These are phyloP conservation scores for Trichoderma sp. DNA, from an alignment of 2,329 filamentous ascomycete species.

Conservation along the genomic window DNA sequence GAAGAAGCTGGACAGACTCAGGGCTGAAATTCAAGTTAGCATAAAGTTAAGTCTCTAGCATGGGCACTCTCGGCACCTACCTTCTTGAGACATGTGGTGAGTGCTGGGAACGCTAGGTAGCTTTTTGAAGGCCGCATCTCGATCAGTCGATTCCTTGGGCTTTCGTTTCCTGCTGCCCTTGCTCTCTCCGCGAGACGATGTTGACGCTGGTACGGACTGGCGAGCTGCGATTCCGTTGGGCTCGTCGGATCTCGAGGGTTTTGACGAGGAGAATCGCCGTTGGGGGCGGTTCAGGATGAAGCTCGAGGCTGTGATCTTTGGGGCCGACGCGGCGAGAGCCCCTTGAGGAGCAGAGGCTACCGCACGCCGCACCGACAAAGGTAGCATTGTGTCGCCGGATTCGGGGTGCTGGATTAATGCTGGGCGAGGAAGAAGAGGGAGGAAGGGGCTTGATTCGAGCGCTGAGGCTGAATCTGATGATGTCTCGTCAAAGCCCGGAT, in stretches of 20 bases:
- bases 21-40: slow-evolving; percentile 58
- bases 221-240: slow-evolving; percentile 55
- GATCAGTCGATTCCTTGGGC: slow-evolving; percentile 54
- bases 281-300: slow-evolving; percentile 51
- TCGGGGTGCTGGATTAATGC: slow-evolving; percentile 26
- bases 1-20: slow-evolving; percentile 91
- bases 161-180: slow-evolving; percentile 59
- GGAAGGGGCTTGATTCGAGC: slow-evolving; percentile 31
- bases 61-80: slow-evolving; percentile 47
- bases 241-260: slow-evolving; percentile 64
- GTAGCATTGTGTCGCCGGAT: slow-evolving; percentile 52
- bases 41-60: not conserved
- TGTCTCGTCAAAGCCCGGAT: slow-evolving; percentile 44
- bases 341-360: slow-evolving; percentile 53
- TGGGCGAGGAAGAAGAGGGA: slow-evolving; percentile 30
- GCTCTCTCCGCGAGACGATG: slow-evolving; percentile 47
- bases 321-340: slow-evolving; percentile 46
- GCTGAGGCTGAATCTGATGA: slow-evolving; percentile 41
- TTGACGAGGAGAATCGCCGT: slow-evolving; percentile 63
- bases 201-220: slow-evolving; percentile 54
- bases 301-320: slow-evolving; percentile 45
- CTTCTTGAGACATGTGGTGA: slow-evolving; percentile 69
- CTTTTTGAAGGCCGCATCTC: slow-evolving; percentile 55
- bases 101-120: slow-evolving; percentile 77
- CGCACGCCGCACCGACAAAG: slow-evolving; percentile 60